Evolutionary conservation across 108 stramenopile genomes (phyloP).

Genomic region (Skeletonema menzelii): DNA sequence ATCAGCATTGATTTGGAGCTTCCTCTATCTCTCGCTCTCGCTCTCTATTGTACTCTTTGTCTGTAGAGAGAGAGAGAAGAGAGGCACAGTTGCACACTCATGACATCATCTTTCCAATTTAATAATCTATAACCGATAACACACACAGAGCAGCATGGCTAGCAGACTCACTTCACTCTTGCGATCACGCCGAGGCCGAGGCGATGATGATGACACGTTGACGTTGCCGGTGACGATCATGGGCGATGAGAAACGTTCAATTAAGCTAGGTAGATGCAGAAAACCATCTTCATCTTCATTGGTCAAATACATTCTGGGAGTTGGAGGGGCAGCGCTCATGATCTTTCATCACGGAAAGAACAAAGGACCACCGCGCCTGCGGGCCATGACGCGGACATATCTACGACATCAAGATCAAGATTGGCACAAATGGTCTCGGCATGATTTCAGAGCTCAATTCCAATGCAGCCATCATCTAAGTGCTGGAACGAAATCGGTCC

Average conservation of each 20-base stretch:
- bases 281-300: neutral
- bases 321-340: neutral
- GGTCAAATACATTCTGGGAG: neutral
- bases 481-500: neutral
- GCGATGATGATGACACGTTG: no score
- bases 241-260: neutral
- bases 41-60: no score
- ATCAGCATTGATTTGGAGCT: no score
- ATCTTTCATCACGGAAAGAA: neutral
- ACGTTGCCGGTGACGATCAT: neutral
- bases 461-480: slow-evolving; percentile 1
- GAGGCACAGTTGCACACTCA: no score
- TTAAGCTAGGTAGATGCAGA: neutral
- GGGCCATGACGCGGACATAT: neutral
- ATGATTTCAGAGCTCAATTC: neutral
- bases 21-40: no score
- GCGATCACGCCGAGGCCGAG: neutral
- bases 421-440: neutral
- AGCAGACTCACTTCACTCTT: neutral
- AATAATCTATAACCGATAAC: no score
- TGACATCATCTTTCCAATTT: no score
- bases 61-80: no score
- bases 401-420: neutral
- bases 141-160: no score
- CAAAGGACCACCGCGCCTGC: neutral